Conservation (phyloP, 1,139 yeast species). For the Pichia cactophila region DNA sequence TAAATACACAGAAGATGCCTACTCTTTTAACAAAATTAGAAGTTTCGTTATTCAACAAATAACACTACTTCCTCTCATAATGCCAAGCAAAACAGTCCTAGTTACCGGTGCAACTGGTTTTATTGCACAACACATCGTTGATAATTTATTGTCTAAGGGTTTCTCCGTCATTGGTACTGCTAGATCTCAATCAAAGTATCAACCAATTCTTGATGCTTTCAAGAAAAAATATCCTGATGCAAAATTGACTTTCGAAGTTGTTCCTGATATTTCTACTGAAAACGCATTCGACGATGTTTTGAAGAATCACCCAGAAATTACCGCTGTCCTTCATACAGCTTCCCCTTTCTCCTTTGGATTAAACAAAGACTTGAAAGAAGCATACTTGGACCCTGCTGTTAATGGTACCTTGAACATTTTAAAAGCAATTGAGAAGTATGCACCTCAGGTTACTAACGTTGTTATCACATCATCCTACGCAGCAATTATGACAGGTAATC, state of each 20-base stretch:
- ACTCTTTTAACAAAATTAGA: too few relatives aligned
- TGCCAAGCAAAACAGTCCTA: constrained; percentile 3
- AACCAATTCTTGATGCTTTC: constrained; percentile 21
- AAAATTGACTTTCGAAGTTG: constrained; percentile 29
- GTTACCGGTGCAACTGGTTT: constrained; percentile 21
- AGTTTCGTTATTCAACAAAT: too few relatives aligned
- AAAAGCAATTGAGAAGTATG: constrained; percentile 35
- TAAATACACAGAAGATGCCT: too few relatives aligned
- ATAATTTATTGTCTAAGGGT: constrained; percentile 17
- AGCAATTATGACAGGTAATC: constrained; percentile 29
- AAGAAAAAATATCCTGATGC: constrained; percentile 24
- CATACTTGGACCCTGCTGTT: constrained; percentile 40
- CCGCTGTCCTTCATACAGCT: constrained; percentile 53
- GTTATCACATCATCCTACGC: constrained; percentile 54
- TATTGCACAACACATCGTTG: constrained; percentile 27
- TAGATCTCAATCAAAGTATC: constrained; percentile 29
- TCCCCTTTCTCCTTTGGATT: constrained; percentile 37
- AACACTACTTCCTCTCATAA: too few relatives aligned
- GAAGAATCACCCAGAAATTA: constrained; percentile 39
- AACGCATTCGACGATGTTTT: constrained; percentile 40
- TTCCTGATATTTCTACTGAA: constrained; percentile 28
- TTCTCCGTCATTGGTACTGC: constrained; percentile 33
- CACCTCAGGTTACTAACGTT: constrained; percentile 42
- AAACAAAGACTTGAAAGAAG: constrained; percentile 15
- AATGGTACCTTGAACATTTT: constrained; percentile 42